A percentile compares a stretch with the other conserved stretches of the same genome.
These are phyloP conservation scores for Curvularia eragrostidis DNA, from an alignment of 2,329 filamentous ascomycete genomes.

Conservation along the genomic window DNA sequence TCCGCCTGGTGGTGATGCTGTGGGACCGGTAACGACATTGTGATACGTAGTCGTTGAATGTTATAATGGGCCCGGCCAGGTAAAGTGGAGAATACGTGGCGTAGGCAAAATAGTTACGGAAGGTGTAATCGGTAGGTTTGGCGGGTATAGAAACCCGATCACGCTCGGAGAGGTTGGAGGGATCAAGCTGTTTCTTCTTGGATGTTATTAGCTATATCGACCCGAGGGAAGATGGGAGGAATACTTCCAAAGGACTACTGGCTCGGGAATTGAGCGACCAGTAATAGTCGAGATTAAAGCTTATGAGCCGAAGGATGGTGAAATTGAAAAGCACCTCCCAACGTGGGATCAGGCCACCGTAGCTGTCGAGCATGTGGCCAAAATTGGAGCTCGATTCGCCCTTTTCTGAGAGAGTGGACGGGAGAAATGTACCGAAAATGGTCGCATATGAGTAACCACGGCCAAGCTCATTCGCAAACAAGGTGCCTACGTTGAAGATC, in stretches of 20 bases:
- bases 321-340: constrained; percentile 99
- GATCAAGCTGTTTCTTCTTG: constrained; percentile 98
- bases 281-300: constrained; percentile 96
- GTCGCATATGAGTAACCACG: constrained; percentile 76
- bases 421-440: constrained; percentile 63
- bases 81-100: constrained; percentile 91
- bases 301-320: constrained; percentile 88
- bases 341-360: constrained; percentile 81
- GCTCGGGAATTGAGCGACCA: constrained; percentile 77
- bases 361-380: constrained; percentile 76
- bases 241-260: constrained; percentile 78
- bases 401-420: constrained; percentile 52
- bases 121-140: constrained; percentile 71
- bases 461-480: constrained; percentile 90
- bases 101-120: constrained; percentile 90
- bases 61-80: constrained; percentile 89
- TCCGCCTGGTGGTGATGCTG: constrained; percentile 74
- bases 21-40: constrained; percentile 77
- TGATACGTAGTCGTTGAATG: constrained; percentile 97
- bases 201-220: constrained; percentile 64
- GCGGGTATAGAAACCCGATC: constrained; percentile 84
- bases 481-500: constrained; percentile 82
- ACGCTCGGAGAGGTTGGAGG: constrained; percentile 81
- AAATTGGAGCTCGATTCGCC: constrained; percentile 60
- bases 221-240: constrained; percentile 48